These are phyloP conservation scores for Aspergillus carlsbadensis DNA, from an alignment of 495 filamentous ascomycete species.

Conservation along the genomic window DNA sequence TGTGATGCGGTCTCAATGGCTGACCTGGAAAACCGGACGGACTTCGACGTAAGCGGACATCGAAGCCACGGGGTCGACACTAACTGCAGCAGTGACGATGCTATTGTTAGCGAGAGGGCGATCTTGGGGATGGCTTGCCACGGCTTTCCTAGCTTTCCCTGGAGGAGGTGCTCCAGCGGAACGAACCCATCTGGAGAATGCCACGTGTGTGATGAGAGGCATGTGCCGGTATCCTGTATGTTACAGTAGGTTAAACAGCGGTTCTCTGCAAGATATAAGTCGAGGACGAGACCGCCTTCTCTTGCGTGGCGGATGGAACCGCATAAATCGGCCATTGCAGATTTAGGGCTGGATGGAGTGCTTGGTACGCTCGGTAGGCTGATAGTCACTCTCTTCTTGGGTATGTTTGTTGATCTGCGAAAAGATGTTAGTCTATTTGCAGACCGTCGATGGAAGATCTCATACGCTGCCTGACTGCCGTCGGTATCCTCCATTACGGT, in stretches of 20 bases:
- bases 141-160: background rate
- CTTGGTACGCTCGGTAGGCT: too few species aligned
- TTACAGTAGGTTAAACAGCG: too few species aligned
- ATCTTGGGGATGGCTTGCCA: background rate
- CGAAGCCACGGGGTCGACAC: conserved; percentile 4
- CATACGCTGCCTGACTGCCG: too few species aligned
- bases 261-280: too few species aligned
- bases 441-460: too few species aligned
- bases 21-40: background rate
- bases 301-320: too few species aligned
- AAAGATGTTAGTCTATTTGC: too few species aligned
- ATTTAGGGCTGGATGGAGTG: background rate
- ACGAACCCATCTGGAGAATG: background rate
- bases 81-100: conserved; percentile 9
- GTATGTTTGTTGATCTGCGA: background rate
- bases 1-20: background rate
- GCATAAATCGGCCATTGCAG: background rate
- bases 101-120: background rate
- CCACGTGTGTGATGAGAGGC: too few species aligned
- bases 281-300: too few species aligned
- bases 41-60: background rate
- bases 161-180: background rate
- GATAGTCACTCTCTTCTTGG: too few species aligned
- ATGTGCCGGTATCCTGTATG: too few species aligned
- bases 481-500: background rate